Evolutionary conservation across 352 stramenopile genomes (phyloP).

Genomic region (Phytopythium mirpurense): DNA sequence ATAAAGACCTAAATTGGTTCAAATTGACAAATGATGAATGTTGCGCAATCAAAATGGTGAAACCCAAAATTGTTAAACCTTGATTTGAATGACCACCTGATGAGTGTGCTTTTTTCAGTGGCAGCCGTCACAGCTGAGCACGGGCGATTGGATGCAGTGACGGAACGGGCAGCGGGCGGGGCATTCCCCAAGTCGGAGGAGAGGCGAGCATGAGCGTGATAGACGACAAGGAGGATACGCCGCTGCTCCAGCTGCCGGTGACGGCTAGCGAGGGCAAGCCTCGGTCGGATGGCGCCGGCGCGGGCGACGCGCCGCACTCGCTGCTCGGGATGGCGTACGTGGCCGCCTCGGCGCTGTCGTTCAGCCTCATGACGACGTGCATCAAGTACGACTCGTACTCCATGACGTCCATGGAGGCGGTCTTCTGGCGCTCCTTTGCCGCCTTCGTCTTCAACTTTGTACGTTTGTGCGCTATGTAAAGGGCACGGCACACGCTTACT

Average conservation of each 20-base stretch:
- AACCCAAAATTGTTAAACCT: too few species aligned
- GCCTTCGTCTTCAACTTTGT: conserved; percentile 61
- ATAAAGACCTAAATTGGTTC: too few species aligned
- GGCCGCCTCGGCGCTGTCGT: conserved; percentile 58
- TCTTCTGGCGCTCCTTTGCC: conserved; percentile 63
- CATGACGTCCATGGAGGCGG: conserved; percentile 70
- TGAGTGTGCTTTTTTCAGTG: too few species aligned
- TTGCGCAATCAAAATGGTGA: too few species aligned
- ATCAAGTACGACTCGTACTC: conserved; percentile 68
- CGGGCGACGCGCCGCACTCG: conserved; percentile 26
- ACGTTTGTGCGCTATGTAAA: conserved; percentile 5
- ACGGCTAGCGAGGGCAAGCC: neutral
- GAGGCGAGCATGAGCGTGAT: conserved; percentile 5
- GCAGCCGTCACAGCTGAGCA: too few species aligned
- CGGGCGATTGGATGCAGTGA: too few species aligned
- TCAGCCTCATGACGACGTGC: conserved; percentile 73
- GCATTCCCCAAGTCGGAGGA: neutral
- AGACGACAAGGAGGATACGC: conserved; percentile 7
- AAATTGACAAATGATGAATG: too few species aligned
- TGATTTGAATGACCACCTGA: too few species aligned
- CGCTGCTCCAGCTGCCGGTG: conserved; percentile 9
- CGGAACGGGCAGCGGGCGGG: conserved; percentile 1
- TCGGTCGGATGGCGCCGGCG: neutral
- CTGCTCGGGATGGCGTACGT: conserved; percentile 54
- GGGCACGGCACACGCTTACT: too few species aligned